phyloP scores from a whole-genome alignment of 1,139 yeast species.

The Suhomyces bribrorum region DNA sequence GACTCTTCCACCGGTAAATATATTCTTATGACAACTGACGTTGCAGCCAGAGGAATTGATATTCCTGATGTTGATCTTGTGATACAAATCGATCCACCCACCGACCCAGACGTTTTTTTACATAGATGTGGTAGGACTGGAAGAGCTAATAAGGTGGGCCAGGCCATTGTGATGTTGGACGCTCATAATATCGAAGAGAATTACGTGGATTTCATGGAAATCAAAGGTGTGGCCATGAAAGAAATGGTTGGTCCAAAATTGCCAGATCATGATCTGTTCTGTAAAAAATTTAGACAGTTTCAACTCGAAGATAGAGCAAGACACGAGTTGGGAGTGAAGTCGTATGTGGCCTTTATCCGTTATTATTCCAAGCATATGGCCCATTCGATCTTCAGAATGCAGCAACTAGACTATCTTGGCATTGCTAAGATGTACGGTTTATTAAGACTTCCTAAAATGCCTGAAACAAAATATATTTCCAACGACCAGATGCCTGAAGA shows the following conservation, averaged over 20 bases:
- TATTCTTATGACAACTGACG: conserved; percentile 79
- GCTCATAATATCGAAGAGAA: conserved; percentile 74
- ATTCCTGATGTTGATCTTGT: conserved; percentile 90
- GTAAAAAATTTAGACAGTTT: conserved; percentile 51
- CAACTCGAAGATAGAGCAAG: conserved; percentile 70
- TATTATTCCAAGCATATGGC: conserved; percentile 92
- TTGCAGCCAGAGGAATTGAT: conserved; percentile 93
- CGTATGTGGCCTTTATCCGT: conserved; percentile 82
- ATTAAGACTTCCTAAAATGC: conserved; percentile 89
- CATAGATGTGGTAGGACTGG: conserved; percentile 98
- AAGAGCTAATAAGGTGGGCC: conserved; percentile 82
- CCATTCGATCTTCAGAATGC: conserved; percentile 79
- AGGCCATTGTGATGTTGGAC: conserved; percentile 71
- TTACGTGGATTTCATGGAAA: conserved; percentile 76
- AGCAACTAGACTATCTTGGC: conserved; percentile 68
- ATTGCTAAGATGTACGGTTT: conserved; percentile 79
- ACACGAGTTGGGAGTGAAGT: conserved; percentile 75
- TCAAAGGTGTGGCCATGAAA: conserved; percentile 61
- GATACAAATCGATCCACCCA: conserved; percentile 86
- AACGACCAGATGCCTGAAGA: conserved; percentile 52
- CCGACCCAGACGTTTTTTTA: conserved; percentile 86
- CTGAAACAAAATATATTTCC: conserved; percentile 66
- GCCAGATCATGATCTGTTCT: conserved; percentile 25
- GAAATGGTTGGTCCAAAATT: conserved; percentile 33
- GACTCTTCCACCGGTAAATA: conserved; percentile 46